These are phyloP conservation scores for Sphenostylis stenocarpa DNA, from an alignment of 306 rosid genomes.

Conservation along the genomic window DNA sequence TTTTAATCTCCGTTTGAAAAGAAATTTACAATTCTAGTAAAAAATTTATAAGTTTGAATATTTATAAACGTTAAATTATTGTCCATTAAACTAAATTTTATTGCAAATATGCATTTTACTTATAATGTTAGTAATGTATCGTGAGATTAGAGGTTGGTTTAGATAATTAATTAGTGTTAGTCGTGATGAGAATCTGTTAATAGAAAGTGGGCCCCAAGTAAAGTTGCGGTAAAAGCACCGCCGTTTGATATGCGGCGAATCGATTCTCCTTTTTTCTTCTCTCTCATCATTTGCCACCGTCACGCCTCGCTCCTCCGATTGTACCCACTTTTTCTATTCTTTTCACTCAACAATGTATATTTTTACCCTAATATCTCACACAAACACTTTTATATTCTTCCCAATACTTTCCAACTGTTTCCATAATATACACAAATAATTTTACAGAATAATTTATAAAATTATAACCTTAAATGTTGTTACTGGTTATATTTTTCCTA, in stretches of 20 bases:
- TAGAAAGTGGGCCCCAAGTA: constrained; percentile 37
- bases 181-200: constrained; percentile 28
- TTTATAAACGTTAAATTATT: neutral
- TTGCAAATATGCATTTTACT: neutral
- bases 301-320: constrained; percentile 34
- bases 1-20: neutral
- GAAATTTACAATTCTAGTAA: neutral
- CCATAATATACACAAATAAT: too few species aligned
- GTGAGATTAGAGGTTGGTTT: neutral
- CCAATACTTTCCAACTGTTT: neutral
- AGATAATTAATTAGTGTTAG: neutral
- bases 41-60: neutral
- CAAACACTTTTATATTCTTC: neutral
- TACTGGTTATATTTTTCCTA: neutral
- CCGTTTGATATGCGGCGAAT: constrained; percentile 63
- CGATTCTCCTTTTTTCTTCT: constrained; percentile 37
- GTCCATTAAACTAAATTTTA: neutral
- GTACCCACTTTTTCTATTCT: constrained; percentile 21
- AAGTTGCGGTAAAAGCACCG: constrained; percentile 38
- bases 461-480: too few species aligned
- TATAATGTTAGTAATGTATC: neutral
- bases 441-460: too few species aligned
- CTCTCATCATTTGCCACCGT: constrained; percentile 41
- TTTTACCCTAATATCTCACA: neutral
- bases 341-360: neutral